Evolutionary conservation across 1,284 basidiomycete species (phyloP).

Genomic region (Heliocybe sulcata): DNA sequence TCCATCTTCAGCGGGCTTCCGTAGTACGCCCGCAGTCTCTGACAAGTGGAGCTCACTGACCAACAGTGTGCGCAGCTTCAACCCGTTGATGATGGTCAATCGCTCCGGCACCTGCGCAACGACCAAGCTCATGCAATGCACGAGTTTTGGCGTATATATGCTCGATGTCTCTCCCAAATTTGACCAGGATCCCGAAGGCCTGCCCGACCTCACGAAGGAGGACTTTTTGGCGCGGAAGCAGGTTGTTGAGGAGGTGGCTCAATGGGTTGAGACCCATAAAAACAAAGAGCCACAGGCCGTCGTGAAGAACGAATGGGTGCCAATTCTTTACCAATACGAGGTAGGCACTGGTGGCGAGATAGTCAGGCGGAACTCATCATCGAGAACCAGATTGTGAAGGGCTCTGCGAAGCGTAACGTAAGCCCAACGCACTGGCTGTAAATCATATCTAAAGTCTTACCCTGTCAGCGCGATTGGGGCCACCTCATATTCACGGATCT

Average conservation of each 20-base stretch:
- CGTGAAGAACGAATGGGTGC: slow-evolving; percentile 13
- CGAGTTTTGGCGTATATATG: slow-evolving; percentile 17
- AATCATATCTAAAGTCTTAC: too few species aligned
- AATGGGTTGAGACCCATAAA: slow-evolving; percentile 9
- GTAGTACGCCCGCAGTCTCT: not conserved
- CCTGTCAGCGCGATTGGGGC: slow-evolving; percentile 22
- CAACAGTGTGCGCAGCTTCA: slow-evolving; percentile 2
- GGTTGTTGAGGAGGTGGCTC: slow-evolving; percentile 18
- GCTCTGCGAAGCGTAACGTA: slow-evolving; percentile 16
- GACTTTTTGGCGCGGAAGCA: slow-evolving; percentile 19
- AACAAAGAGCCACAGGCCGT: not conserved
- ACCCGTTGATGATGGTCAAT: slow-evolving; percentile 9
- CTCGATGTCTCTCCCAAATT: slow-evolving; percentile 22
- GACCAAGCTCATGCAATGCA: slow-evolving; percentile 18
- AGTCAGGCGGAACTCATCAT: not conserved
- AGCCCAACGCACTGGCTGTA: not conserved
- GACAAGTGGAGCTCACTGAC: not conserved
- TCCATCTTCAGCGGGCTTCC: slow-evolving; percentile 12
- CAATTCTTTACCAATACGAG: slow-evolving; percentile 22
- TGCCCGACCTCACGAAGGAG: slow-evolving; percentile 15
- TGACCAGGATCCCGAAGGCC: slow-evolving; percentile 11
- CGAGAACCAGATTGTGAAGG: slow-evolving; percentile 14
- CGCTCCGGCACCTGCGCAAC: slow-evolving; percentile 22
- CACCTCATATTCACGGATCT: slow-evolving; percentile 23
- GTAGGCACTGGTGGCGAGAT: slow-evolving; percentile 5